phyloP scores from a whole-genome alignment of 2,329 filamentous ascomycete species.

The Botrytis medusae region DNA sequence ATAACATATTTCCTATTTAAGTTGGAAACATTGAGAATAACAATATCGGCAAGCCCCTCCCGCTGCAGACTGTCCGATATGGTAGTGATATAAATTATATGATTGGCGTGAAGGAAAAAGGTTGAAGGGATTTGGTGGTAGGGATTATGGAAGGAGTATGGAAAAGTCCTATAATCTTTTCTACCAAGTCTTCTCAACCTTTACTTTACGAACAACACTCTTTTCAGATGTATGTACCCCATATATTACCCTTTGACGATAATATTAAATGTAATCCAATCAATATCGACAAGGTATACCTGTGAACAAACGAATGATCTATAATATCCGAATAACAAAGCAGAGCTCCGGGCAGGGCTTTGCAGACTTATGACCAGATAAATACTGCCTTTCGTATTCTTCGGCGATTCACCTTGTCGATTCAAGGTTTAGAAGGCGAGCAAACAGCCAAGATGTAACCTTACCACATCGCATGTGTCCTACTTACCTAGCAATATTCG shows the following conservation, averaged over 20 bases:
- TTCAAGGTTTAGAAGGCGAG: neutral
- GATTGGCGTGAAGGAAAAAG: conserved; percentile 12
- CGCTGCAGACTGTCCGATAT: conserved; percentile 12
- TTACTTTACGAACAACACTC: neutral
- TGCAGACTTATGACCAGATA: neutral
- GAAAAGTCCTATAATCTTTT: neutral
- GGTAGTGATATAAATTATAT: neutral
- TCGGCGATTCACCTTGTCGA: neutral
- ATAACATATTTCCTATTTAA: neutral
- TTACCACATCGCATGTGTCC: neutral
- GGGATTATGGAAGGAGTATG: conserved; percentile 11
- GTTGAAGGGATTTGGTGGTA: neutral
- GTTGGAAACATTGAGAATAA: neutral
- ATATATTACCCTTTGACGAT: neutral
- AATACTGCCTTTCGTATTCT: neutral
- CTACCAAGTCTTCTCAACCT: conserved; percentile 7
- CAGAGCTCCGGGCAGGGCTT: neutral
- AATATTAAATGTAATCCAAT: neutral
- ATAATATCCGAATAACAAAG: neutral
- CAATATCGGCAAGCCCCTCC: conserved; percentile 11
- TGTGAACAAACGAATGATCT: neutral
- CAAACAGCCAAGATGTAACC: neutral
- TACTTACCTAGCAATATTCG: neutral
- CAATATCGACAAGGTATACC: neutral
- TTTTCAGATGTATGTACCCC: neutral